Percentiles rank a stretch among this genome's conserved stretches.
These are phyloP conservation scores for Podospora sp. DNA, from an alignment of 495 filamentous ascomycete genomes.

Conservation along the genomic window DNA sequence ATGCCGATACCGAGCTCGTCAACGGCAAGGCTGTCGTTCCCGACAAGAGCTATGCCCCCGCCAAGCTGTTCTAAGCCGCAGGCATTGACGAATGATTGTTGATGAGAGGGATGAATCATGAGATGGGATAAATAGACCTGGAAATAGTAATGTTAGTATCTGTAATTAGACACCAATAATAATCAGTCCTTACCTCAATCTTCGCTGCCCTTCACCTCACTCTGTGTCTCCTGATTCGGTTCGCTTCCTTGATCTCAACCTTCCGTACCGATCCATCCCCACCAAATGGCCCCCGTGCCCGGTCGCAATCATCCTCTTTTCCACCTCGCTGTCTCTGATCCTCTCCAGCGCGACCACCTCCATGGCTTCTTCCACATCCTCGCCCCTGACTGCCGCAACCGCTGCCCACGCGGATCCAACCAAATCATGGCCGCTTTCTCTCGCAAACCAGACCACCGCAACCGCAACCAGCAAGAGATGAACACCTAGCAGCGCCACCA, in stretches of 20 bases:
- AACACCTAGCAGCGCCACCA: background rate
- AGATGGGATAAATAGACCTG: no score
- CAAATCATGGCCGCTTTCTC: background rate
- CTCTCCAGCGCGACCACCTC: background rate
- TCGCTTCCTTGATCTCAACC: background rate
- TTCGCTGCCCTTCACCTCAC: background rate
- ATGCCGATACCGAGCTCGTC: constrained; percentile 49
- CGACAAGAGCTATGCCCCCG: constrained; percentile 56
- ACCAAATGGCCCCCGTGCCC: background rate
- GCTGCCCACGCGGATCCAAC: background rate
- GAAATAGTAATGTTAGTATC: no score
- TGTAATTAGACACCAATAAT: no score
- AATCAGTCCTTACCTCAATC: no score
- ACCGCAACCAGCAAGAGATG: background rate
- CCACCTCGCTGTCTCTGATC: background rate
- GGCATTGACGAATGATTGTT: no score
- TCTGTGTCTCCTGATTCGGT: background rate
- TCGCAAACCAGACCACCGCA: background rate
- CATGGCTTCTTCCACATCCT: background rate
- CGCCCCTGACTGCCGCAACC: background rate
- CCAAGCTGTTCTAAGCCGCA: background rate
- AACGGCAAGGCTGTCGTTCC: constrained; percentile 52
- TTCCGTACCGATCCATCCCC: background rate
- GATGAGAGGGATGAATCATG: no score
- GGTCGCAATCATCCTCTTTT: background rate